Evolutionary conservation across 176 grass and related monocot genomes (phyloP), one percentile per base, ranked within the genome.

Genomic region (Musa troglodytarum): DNA sequence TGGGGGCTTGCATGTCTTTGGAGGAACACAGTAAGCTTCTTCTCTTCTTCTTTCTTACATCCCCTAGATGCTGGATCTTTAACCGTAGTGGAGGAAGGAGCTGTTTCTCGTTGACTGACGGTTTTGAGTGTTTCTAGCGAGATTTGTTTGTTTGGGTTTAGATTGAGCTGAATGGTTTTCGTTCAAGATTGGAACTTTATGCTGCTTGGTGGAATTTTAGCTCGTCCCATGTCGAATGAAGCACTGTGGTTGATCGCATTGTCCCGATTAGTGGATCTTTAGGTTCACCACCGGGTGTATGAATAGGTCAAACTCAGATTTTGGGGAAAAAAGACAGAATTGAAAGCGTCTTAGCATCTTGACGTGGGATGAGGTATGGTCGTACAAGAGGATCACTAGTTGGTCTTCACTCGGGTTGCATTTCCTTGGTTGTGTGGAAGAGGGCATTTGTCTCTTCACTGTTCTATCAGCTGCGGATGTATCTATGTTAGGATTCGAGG

Each of bases 1-100:
- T 70, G 68, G 68, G 68, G 8, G 50, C 68, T 20, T 70, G 68
- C 68, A 70, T 70, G 49, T 70, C 68, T 49, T 51, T 70, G 68
- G 68, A 21, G 68, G 25, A 70, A 2, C 43, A 50, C 1, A 10
- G 68, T 70, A 20, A 20, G 43, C 14, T 10, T 70, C 17, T 51
- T 25, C 17, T 9, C 11, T 26, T 2, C 23, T 25, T 65, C 8
- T 62, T n/a, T 62, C 17, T 34, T 6, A 5, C 34, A 43, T 43
- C 34, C 34, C 34, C 34, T n/a, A 50, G 50, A 17, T 69, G 67
- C 29, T 70, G 68, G 43, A 70, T 50, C 34, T 70, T 70, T 68
- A 43, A 1, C 67, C 0, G 68, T 49, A 49, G 20, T 51, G 68
- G 68, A n/a, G 17, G 34, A 70, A 50, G 49, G 68, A 70, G 50